phyloP scores from a whole-genome alignment of 2,329 filamentous ascomycete species.

The Colletotrichum sojae region DNA sequence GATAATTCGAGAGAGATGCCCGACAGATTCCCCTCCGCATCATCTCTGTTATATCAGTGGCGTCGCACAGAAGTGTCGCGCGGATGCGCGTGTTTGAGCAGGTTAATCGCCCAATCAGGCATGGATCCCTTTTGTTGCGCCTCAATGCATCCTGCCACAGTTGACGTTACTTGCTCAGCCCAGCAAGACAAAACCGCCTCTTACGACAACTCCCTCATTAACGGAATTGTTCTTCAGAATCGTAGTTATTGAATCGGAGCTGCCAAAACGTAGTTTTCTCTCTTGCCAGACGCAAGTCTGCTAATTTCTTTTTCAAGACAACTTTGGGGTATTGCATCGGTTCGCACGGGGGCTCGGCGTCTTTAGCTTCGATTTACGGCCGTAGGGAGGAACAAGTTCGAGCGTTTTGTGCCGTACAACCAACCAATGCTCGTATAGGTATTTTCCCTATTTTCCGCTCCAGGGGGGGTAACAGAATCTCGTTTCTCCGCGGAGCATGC shows the following conservation, averaged over 20 bases:
- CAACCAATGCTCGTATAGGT: not conserved
- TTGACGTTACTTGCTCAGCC: slow-evolving; percentile 27
- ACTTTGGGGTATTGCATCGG: slow-evolving; percentile 14
- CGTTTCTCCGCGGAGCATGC: not conserved
- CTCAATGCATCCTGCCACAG: not conserved
- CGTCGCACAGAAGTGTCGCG: not conserved
- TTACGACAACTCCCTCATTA: not conserved
- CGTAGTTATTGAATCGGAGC: not conserved
- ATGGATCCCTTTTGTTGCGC: not conserved
- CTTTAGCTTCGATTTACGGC: not conserved
- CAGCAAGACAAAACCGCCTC: not conserved
- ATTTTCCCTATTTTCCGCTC: not conserved
- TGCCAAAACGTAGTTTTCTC: not conserved
- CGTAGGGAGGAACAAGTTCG: not conserved
- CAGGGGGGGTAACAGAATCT: not conserved
- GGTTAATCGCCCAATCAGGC: slow-evolving; percentile 35
- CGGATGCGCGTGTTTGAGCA: slow-evolving; percentile 39
- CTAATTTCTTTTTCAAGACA: not conserved
- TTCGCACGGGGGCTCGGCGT: slow-evolving; percentile 3
- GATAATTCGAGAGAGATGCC: not conserved
- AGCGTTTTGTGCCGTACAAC: not conserved
- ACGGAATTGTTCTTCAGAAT: fast-evolving
- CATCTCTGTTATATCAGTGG: not conserved
- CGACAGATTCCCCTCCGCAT: not conserved
- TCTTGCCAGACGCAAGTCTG: not conserved